Evolutionary conservation across 257 asterid species (phyloP).

Genomic region (Verbascum thapsus): DNA sequence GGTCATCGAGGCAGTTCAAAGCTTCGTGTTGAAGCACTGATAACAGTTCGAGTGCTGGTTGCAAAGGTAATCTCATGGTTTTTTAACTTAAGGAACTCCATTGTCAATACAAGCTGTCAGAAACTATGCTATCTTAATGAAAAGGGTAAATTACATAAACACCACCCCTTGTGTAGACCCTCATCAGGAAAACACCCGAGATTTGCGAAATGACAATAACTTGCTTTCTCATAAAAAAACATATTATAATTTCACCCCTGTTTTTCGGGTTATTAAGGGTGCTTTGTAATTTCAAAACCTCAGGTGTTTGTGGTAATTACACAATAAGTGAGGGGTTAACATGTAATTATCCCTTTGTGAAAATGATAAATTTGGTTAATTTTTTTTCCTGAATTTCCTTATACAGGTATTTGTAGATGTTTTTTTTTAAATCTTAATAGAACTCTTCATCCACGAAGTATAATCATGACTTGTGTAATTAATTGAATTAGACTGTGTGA

Average conservation of each 20-base stretch:
- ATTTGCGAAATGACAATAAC: too few relatives aligned
- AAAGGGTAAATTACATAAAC: too few relatives aligned
- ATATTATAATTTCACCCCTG: too few relatives aligned
- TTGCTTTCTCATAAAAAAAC: too few relatives aligned
- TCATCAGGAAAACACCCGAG: too few relatives aligned
- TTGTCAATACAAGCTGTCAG: constrained; percentile 6
- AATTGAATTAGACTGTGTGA: not conserved
- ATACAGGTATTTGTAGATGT: constrained; percentile 1
- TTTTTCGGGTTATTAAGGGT: too few relatives aligned
- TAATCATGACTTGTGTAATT: constrained; percentile 11
- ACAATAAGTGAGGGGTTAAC: too few relatives aligned
- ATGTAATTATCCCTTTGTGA: too few relatives aligned
- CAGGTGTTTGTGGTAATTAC: too few relatives aligned
- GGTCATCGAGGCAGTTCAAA: constrained; percentile 89
- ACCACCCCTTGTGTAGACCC: too few relatives aligned
- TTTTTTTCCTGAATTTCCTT: constrained; percentile 24
- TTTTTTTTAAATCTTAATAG: not conserved
- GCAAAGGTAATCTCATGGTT: constrained; percentile 61
- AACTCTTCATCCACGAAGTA: not conserved
- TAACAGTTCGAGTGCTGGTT: constrained; percentile 76
- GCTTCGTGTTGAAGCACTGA: constrained; percentile 83
- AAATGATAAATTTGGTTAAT: not conserved
- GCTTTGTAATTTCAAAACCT: too few relatives aligned
- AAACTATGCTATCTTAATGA: constrained; percentile 7
- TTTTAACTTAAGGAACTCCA: constrained; percentile 25